A percentile compares a stretch with the other conserved stretches of the same genome.
These are phyloP conservation scores for Fraxinus excelsior DNA, from an alignment of 257 asterid species.

Conservation along the genomic window DNA sequence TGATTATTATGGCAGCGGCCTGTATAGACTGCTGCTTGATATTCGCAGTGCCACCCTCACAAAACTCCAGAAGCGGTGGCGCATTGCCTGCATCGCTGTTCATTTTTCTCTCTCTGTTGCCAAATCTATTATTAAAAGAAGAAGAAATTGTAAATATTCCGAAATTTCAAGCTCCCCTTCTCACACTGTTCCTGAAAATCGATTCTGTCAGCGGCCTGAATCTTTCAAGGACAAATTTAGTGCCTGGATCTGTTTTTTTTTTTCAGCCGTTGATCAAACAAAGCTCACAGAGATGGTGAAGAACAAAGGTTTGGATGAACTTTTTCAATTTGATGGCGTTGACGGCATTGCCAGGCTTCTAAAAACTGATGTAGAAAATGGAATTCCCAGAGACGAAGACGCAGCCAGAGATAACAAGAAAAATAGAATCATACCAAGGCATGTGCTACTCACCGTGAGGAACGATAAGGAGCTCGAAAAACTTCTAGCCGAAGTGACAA, in stretches of 20 bases:
- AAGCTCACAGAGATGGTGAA: constrained; percentile 35
- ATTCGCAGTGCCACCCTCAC: constrained; percentile 33
- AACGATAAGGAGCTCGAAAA: constrained; percentile 74
- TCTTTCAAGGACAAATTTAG: background rate
- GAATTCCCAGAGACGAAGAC: constrained; percentile 44
- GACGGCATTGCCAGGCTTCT: constrained; percentile 38
- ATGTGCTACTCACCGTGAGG: constrained; percentile 66
- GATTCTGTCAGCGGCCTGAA: constrained; percentile 11
- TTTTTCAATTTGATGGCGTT: constrained; percentile 41
- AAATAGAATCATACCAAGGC: constrained; percentile 73
- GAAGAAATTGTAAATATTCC: background rate
- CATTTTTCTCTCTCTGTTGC: constrained; percentile 32
- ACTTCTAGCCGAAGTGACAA: constrained; percentile 69
- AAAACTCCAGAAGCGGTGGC: constrained; percentile 46
- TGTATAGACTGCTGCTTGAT: constrained; percentile 20
- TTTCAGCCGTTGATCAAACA: background rate
- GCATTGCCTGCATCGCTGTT: constrained; percentile 48
- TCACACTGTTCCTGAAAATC: constrained; percentile 36
- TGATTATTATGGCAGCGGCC: constrained; percentile 10
- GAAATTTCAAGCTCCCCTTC: constrained; percentile 8
- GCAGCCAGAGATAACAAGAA: constrained; percentile 84
- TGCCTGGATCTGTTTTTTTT: background rate
- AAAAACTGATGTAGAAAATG: constrained; percentile 38
- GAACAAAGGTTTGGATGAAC: constrained; percentile 26
- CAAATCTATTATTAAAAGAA: constrained; percentile 27